Base-by-base conservation (phyloP, 2,329 filamentous ascomycete species). In the Penicillium sp. region DNA sequence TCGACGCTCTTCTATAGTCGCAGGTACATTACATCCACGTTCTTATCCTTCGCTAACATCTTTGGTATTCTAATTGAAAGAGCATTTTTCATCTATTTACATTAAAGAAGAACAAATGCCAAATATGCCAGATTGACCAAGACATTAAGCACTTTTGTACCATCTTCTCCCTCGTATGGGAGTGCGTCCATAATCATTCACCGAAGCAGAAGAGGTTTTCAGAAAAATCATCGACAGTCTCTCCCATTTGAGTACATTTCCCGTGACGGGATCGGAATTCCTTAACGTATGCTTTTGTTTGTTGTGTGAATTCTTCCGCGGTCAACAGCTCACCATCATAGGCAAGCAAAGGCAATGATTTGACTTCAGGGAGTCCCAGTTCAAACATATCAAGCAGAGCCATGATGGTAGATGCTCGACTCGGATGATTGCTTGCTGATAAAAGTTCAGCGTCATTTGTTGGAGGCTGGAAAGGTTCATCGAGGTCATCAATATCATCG, bases 161-260 rank as follows among this genome's bases (percentile, higher is more conserved):
- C n/a, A n/a, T n/a, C n/a, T n/a, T n/a, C n/a, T n/a, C n/a, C n/a
- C n/a, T n/a, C n/a, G n/a, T n/a, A n/a, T n/a, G n/a, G n/a, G n/a
- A n/a, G n/a, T n/a, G n/a, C n/a, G n/a, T n/a, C n/a, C n/a, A n/a
- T n/a, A n/a, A n/a, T n/a, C n/a, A n/a, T n/a, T n/a, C n/a, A n/a
- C n/a, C n/a, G n/a, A n/a, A n/a, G n/a, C n/a, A n/a, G n/a, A 90
- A 90, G 33, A 89, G 63, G 57, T 87, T 82, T 19, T 69, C 65
- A 1, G 78, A 72, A 51, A 20, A 58, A 29, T 45, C 56, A 34
- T 56, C 58, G 53, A 54, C 57, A 39, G 54, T 57, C 40, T 55
- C 59, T 17, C 58, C 58, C 7, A 66, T 62, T 2, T 57, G 62
- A 16, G 61, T 60, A 55, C 88, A 94, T 1, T 77, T 78, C n/a